Base-by-base conservation (phyloP, 2,329 filamentous ascomycete species). In the Albophoma yamanashiensis region DNA sequence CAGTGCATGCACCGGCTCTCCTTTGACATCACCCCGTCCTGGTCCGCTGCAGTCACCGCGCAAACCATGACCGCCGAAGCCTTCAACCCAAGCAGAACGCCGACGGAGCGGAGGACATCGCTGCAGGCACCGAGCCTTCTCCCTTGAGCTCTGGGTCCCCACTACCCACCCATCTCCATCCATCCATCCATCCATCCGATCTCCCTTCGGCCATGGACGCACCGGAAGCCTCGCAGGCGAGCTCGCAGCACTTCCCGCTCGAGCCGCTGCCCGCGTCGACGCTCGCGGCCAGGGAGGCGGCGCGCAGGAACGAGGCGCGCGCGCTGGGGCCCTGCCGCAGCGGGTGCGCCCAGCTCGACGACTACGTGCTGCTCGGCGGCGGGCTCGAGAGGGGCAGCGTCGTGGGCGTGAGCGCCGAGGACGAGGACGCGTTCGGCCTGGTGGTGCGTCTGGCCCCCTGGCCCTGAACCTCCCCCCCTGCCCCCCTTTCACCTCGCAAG, bases 321-420 rank as follows among this genome's bases (percentile, higher is more conserved):
- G 47, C 60, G 8, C 65, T 70, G 4, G 76, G 77, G 0, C 61
- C 59, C 5, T 68, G 76, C 38, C 61, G 64, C 36, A 78, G 74
- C 1, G 82, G 81, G 15, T 82, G 79, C 58, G 50, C 56, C 2
- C 80, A 79, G 62, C 64, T 85, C 40, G 82, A 85, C 63, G 68
- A 74, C 2, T 67, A 77, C 38, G 73, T 80, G 7, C 69, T 85
- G 6, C 60, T 76, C 7, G 73, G 72, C 0, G 79, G 79, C 2
- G 81, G 80, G 0, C 71, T 83, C 14, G 76, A 79, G 67, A 69
- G 78, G n/a, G 82, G 81, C 0, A 71, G 70, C 25, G 75, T 85
- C 0, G 77, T 83, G 1, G 83, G 82, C 0, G 59, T 85, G 59
- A 85, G 82, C 59, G 72, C 78, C 0, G 81, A 83, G 68, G 77